A percentile compares a stretch with the other conserved stretches of the same genome.
These are phyloP conservation scores for Tuber indicum DNA, from an alignment of 495 filamentous ascomycete genomes.

Conservation along the genomic window DNA sequence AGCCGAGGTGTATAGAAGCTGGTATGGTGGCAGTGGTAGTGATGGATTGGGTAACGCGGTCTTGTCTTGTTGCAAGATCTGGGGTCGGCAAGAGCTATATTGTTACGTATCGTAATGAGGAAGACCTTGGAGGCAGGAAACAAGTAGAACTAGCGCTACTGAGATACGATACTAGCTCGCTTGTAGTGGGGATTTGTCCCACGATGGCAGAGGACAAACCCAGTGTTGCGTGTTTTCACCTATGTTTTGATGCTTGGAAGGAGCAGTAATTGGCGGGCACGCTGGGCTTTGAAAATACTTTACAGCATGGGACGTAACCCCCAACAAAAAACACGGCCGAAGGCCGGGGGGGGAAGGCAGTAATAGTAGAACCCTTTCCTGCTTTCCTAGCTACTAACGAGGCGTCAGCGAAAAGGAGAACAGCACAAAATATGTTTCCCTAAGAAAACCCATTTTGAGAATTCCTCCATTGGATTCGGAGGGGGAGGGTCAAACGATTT, in stretches of 20 bases:
- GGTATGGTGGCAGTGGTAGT: neutral
- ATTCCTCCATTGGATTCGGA: neutral
- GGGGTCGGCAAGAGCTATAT: neutral
- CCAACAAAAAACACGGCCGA: neutral
- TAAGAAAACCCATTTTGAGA: neutral
- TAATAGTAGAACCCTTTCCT: neutral
- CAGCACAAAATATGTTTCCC: no score
- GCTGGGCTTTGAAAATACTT: no score
- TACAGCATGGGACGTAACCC: no score
- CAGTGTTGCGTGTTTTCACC: neutral
- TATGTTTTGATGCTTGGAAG: neutral
- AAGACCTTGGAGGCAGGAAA: neutral
- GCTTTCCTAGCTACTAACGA: neutral
- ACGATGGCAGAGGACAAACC: neutral
- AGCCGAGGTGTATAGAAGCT: neutral
- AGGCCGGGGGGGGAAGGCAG: no score
- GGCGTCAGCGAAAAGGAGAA: neutral
- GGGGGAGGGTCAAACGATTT: neutral
- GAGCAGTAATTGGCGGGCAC: neutral
- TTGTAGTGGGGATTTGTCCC: neutral
- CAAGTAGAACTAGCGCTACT: neutral
- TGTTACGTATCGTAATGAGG: neutral
- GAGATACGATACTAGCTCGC: neutral
- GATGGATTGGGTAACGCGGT: neutral
- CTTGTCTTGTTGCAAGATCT: neutral